phyloP scores from a whole-genome alignment of 2,329 filamentous ascomycete genomes.

The Hortaea werneckii region DNA sequence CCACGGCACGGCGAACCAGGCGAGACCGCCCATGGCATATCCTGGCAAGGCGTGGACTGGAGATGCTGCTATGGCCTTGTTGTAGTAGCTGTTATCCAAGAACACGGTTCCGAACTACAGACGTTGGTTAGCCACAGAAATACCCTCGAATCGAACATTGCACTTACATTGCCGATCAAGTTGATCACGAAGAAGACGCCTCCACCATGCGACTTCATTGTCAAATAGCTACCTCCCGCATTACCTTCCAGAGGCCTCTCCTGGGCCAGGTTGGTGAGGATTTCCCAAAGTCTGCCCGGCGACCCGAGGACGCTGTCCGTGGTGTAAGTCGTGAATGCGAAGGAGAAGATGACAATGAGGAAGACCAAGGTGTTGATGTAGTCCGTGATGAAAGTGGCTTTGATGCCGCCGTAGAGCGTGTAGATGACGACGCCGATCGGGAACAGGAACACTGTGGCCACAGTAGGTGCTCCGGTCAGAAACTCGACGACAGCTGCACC shows the following conservation, averaged over 20 bases:
- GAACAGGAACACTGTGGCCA: slow-evolving; percentile 74
- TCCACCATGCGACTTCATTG: slow-evolving; percentile 72
- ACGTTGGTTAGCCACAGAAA: too few species aligned
- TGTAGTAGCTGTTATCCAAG: slow-evolving; percentile 68
- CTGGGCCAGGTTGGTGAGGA: slow-evolving; percentile 57
- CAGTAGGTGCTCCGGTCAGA: slow-evolving; percentile 63
- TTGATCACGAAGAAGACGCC: slow-evolving; percentile 82
- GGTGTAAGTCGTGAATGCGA: slow-evolving; percentile 72
- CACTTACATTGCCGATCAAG: slow-evolving; percentile 74
- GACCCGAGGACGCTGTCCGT: slow-evolving; percentile 63
- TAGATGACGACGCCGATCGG: slow-evolving; percentile 74
- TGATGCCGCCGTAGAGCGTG: slow-evolving; percentile 66
- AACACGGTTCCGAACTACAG: slow-evolving; percentile 80
- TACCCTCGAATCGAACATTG: too few species aligned
- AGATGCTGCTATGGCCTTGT: slow-evolving; percentile 83
- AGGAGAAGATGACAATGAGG: slow-evolving; percentile 75
- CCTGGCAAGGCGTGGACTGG: slow-evolving; percentile 76
- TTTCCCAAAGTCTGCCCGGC: slow-evolving; percentile 67
- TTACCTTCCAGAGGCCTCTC: slow-evolving; percentile 72
- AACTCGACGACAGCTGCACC: slow-evolving; percentile 64
- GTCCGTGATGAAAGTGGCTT: slow-evolving; percentile 77
- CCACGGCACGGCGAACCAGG: slow-evolving; percentile 92
- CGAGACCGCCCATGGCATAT: slow-evolving; percentile 64
- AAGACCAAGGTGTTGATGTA: slow-evolving; percentile 81
- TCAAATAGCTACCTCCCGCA: slow-evolving; percentile 70